These are phyloP conservation scores for Microthyrium microscopicum DNA, from an alignment of 2,329 filamentous ascomycete species.

Conservation along the genomic window DNA sequence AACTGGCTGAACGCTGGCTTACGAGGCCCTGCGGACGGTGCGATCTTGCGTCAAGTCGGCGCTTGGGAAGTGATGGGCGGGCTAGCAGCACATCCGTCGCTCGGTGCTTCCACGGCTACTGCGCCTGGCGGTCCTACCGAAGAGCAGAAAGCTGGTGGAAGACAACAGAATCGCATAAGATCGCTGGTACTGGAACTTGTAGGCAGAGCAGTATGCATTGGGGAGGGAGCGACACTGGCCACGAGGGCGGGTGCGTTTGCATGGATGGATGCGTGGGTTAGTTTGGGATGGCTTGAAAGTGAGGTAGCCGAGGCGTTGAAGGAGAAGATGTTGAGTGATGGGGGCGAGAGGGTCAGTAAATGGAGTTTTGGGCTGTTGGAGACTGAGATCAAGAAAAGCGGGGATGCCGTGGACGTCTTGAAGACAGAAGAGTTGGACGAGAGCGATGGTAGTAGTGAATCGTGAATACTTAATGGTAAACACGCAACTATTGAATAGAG, in stretches of 20 bases:
- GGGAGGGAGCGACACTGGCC: conserved; percentile 63
- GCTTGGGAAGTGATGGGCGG: not conserved
- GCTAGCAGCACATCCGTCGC: not conserved
- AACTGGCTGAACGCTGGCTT: conserved; percentile 52
- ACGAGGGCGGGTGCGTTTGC: conserved; percentile 58
- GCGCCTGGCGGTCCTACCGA: not conserved
- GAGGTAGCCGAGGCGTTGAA: conserved; percentile 35
- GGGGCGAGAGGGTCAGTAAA: conserved; percentile 39
- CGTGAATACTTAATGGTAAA: too few relatives aligned
- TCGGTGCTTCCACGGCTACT: too few relatives aligned
- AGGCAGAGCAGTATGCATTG: conserved; percentile 40
- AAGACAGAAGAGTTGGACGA: too few relatives aligned
- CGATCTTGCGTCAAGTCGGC: not conserved
- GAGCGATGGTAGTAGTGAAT: too few relatives aligned
- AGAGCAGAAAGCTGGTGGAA: not conserved
- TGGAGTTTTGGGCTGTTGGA: conserved; percentile 37
- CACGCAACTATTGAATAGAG: too few relatives aligned
- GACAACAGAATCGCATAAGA: conserved; percentile 3
- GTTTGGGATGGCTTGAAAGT: conserved; percentile 34
- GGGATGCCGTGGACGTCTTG: too few relatives aligned
- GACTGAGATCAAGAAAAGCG: not conserved
- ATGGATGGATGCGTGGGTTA: conserved; percentile 42
- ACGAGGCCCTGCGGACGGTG: conserved; percentile 21
- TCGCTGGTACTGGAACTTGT: conserved; percentile 3
- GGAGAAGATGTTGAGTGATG: conserved; percentile 30